These are phyloP conservation scores for Globisporangium mamillatum DNA, from an alignment of 352 stramenopile genomes.

Conservation along the genomic window DNA sequence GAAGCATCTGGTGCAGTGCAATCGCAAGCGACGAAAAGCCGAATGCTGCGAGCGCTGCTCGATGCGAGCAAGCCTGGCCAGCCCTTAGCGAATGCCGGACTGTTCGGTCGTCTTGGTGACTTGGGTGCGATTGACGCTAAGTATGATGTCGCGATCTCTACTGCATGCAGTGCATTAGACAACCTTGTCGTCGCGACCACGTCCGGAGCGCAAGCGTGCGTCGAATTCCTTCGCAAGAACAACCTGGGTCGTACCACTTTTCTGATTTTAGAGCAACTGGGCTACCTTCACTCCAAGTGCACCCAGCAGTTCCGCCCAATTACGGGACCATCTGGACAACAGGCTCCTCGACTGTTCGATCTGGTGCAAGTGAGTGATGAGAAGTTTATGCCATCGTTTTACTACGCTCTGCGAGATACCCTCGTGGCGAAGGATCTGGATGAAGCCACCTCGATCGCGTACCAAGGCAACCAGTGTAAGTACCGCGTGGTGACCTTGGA, in stretches of 20 bases:
- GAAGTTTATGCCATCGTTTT: constrained; percentile 93
- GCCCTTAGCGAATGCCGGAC: constrained; percentile 88
- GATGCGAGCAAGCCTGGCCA: constrained; percentile 89
- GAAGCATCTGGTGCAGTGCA: constrained; percentile 65
- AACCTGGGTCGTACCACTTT: constrained; percentile 97
- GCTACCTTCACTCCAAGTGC: constrained; percentile 70
- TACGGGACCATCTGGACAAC: constrained; percentile 40
- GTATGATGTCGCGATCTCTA: constrained; percentile 98
- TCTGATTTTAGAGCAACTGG: constrained; percentile 97
- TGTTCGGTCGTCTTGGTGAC: constrained; percentile 96
- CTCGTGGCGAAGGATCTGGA: constrained; percentile 97
- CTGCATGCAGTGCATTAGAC: constrained; percentile 94
- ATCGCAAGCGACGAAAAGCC: constrained; percentile 65
- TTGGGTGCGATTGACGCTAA: constrained; percentile 94
- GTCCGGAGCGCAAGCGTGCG: constrained; percentile 92
- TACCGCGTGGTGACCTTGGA: constrained; percentile 98
- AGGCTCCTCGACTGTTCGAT: constrained; percentile 82
- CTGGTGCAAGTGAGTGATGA: constrained; percentile 86
- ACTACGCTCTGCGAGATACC: constrained; percentile 96
- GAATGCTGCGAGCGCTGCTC: constrained; percentile 89
- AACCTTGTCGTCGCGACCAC: constrained; percentile 98
- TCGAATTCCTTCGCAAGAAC: constrained; percentile 94
- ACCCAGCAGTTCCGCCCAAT: constrained; percentile 61
- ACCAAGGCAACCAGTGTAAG: constrained; percentile 90
- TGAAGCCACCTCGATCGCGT: constrained; percentile 85